Conservation (phyloP, 148 eudicot species). For the Vaccinium macrocarpon region DNA sequence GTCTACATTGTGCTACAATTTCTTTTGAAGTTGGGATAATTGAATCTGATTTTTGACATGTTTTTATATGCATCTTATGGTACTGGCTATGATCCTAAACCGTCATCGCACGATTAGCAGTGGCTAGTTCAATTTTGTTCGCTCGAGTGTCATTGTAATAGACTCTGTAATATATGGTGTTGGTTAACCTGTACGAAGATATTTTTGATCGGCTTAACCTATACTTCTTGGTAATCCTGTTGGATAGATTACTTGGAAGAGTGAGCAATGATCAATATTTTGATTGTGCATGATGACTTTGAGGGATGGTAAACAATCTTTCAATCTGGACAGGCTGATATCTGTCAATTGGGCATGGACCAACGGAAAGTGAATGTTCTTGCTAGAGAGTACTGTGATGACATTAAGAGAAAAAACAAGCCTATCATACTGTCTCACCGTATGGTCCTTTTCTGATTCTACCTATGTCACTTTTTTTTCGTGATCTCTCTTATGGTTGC, state of each 20-base stretch:
- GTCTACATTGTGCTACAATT: no score
- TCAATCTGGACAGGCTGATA: constrained; percentile 65
- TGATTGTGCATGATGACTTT: not conserved
- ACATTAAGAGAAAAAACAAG: constrained; percentile 93
- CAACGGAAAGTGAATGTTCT: constrained; percentile 94
- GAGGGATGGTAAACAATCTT: not conserved
- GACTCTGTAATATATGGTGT: not conserved
- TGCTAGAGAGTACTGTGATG: constrained; percentile 94
- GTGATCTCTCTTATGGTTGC: not conserved
- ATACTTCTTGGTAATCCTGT: not conserved
- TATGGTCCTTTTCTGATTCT: constrained; percentile 33
- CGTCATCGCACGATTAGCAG: no score
- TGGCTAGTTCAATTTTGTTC: not conserved
- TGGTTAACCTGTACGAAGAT: not conserved
- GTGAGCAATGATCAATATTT: not conserved
- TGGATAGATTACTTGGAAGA: not conserved
- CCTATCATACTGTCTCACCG: constrained; percentile 94
- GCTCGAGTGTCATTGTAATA: not conserved
- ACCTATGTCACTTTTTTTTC: not conserved
- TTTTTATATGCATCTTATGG: no score
- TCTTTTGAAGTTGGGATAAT: no score
- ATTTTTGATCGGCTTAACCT: not conserved
- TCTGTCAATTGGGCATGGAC: constrained; percentile 96
- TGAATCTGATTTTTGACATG: no score
- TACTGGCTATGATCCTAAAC: no score